Conservation (phyloP, 2,329 filamentous ascomycete genomes). For the Dactylellina sp. region DNA sequence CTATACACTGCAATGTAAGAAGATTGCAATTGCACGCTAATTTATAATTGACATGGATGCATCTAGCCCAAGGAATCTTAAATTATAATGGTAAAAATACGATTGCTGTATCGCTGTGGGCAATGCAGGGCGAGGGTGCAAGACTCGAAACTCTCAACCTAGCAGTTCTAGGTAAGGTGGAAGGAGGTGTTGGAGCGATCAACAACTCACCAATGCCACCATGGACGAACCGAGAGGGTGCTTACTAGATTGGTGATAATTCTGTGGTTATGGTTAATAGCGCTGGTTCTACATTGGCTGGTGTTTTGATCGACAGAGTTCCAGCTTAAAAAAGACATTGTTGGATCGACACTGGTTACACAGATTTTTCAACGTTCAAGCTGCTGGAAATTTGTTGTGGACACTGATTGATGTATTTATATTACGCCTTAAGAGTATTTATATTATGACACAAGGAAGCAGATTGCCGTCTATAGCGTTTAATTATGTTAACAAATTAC, state of each 20-base stretch:
- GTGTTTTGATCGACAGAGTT: no score
- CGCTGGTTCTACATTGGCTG: background rate
- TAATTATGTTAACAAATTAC: slow-evolving; percentile 9
- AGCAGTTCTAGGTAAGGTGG: slow-evolving; percentile 67
- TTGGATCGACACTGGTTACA: slow-evolving; percentile 22
- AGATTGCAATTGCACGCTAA: no score
- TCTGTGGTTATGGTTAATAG: background rate
- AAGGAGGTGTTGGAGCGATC: slow-evolving; percentile 68
- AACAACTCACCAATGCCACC: slow-evolving; percentile 57
- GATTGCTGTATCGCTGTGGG: slow-evolving; percentile 77
- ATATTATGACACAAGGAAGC: background rate
- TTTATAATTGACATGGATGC: no score
- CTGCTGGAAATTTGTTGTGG: background rate
- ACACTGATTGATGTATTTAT: background rate
- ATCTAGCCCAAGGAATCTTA: slow-evolving; percentile 67
- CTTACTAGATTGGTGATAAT: slow-evolving; percentile 24
- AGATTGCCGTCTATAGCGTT: slow-evolving; percentile 2
- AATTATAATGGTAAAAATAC: slow-evolving; percentile 78
- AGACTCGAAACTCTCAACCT: slow-evolving; percentile 70
- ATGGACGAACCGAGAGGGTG: slow-evolving; percentile 35
- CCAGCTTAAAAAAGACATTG: background rate
- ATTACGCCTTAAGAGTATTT: no score
- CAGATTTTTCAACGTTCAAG: slow-evolving; percentile 18
- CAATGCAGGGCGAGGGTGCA: slow-evolving; percentile 70
- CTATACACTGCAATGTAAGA: background rate